Evolutionary conservation across 108 stramenopile genomes (phyloP), one percentile per base, ranked within the genome.

Genomic region (Seminavis robusta): DNA sequence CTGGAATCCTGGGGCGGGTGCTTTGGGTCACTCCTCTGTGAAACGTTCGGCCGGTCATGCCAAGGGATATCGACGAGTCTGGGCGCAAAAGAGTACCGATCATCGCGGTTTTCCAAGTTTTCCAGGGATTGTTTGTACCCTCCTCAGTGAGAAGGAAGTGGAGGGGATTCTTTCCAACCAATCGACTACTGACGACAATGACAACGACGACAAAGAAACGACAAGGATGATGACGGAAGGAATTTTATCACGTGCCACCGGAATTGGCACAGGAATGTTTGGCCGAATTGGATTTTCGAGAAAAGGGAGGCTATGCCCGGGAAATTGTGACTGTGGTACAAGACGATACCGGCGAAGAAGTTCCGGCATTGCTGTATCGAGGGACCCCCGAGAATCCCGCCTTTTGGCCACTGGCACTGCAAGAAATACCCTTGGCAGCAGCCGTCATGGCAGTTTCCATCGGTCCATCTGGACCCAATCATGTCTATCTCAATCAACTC

Each of bases 361-460:
- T 80, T 42, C 58, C 86, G 45, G 85, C 83, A 11, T 51, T 93
- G 52, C 54, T 89, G 47, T 89, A 93, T 56, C 73, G 92, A 15
- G 87, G 92, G 0, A 93, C 92, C 19, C 79, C 79, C 0, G 84
- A 87, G 21, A 88, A 84, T 76, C 92, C 92, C 8, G 87, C 87
- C 3, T 85, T 93, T 71, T 93, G 84, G 79, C 57, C 72, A 20
- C 62, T 83, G 16, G 79, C 54, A 1, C 46, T 80, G 34, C 50
- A 73, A 0, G 85, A 89, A 64, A 52, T 85, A 24, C 71, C 81
- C 7, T 64, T 75, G 26, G 83, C 87, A 20, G 87, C 90, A 26
- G 83, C 76, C 52, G 62, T 83, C 53, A 86, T 90, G 54, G 61
- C 83, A 3, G 81, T 78, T 0, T 61, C 82, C 11, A 57, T 69